Percentiles rank a stretch among this genome's conserved stretches.
Conservation (phyloP, 192 early-diverging fungal genomes). For the Podila minutissima region DNA sequence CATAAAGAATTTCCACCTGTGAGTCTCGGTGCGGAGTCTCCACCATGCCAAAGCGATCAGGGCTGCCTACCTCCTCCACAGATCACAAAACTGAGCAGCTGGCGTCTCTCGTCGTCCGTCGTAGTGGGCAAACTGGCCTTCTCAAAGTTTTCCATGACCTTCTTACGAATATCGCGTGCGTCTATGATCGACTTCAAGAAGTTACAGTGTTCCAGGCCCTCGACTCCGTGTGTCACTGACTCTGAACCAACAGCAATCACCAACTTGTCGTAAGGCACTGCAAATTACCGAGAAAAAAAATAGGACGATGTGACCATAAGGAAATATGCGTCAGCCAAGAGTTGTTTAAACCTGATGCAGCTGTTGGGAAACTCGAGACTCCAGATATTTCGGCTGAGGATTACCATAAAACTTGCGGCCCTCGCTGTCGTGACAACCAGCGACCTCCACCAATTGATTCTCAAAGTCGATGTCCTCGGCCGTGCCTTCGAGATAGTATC, state of each 20-base stretch:
- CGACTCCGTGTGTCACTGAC: constrained; percentile 69
- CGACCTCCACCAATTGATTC: constrained; percentile 59
- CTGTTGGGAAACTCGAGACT: not conserved
- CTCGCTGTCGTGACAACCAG: constrained; percentile 22
- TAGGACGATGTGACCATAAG: not conserved
- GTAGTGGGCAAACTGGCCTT: constrained; percentile 70
- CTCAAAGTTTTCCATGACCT: constrained; percentile 73
- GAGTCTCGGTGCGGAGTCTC: too few relatives aligned
- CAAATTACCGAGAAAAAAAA: not conserved
- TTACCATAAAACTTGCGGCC: constrained; percentile 60
- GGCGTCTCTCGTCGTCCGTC: constrained; percentile 63
- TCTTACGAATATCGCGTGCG: constrained; percentile 66
- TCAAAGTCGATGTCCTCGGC: constrained; percentile 63
- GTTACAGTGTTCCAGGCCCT: constrained; percentile 69
- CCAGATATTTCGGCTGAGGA: not conserved
- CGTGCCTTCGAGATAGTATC: constrained; percentile 58
- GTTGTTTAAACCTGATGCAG: not conserved
- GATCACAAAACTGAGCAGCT: constrained; percentile 75
- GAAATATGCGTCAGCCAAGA: not conserved
- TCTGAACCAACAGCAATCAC: constrained; percentile 67
- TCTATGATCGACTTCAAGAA: constrained; percentile 74
- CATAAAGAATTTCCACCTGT: not conserved
- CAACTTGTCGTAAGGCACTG: constrained; percentile 63
- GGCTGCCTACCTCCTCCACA: constrained; percentile 73
- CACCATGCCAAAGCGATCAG: not conserved